Percentiles rank a stretch among this genome's conserved stretches.
Conservation (phyloP, 2,329 filamentous ascomycete genomes). For the Arthroderma uncinatum region DNA sequence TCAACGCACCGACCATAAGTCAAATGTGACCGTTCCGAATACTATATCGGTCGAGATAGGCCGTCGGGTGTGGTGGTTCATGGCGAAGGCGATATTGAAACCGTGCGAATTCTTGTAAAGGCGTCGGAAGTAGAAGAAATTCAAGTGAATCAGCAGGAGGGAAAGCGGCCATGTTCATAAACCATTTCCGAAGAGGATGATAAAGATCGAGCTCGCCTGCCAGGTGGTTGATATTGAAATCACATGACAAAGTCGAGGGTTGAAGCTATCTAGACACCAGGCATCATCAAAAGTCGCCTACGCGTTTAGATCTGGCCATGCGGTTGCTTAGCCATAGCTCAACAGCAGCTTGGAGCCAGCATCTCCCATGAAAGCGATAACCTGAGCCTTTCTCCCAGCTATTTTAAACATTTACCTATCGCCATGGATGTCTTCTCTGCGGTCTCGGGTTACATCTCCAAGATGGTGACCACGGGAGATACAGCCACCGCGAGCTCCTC, state of each 20-base stretch:
- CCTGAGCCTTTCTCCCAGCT: neutral
- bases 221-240: too few relatives aligned
- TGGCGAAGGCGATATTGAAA: too few relatives aligned
- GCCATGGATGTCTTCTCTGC: slow-evolving; percentile 88
- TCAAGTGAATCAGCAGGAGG: too few relatives aligned
- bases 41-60: neutral
- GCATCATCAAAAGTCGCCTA: too few relatives aligned
- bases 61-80: neutral
- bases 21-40: neutral
- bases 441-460: slow-evolving; percentile 87
- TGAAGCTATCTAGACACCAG: too few relatives aligned
- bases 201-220: too few relatives aligned
- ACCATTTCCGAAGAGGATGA: too few relatives aligned
- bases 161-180: too few relatives aligned
- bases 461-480: slow-evolving; percentile 84
- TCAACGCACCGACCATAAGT: neutral
- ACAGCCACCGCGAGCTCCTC: slow-evolving; percentile 49
- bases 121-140: neutral
- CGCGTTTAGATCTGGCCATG: neutral
- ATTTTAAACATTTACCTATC: neutral
- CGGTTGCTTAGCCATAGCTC: neutral
- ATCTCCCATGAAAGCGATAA: neutral
- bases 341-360: neutral
- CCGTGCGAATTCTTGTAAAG: too few relatives aligned
- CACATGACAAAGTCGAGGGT: too few relatives aligned